phyloP scores from a whole-genome alignment of 2,329 filamentous ascomycete genomes.

The Claviceps arundinis region DNA sequence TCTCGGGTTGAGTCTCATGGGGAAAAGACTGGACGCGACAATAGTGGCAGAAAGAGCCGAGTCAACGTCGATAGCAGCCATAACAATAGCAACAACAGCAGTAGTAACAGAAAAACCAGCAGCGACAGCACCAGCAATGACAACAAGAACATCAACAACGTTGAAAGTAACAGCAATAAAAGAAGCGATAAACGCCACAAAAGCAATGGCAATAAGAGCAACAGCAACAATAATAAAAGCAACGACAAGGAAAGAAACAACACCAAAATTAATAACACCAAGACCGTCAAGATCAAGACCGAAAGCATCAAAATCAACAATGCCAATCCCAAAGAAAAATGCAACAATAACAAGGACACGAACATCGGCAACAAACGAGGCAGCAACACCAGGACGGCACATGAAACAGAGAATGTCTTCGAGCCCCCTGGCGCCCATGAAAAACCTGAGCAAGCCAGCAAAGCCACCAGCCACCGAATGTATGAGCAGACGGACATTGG shows the following conservation, averaged over 20 bases:
- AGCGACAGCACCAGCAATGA: not conserved
- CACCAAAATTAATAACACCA: not conserved
- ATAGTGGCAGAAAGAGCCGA: too few relatives aligned
- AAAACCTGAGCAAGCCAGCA: not conserved
- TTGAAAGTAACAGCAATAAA: not conserved
- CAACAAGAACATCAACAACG: too few relatives aligned
- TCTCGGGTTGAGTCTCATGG: not conserved
- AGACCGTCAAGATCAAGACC: not conserved
- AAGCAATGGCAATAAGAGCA: not conserved
- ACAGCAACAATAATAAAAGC: not conserved
- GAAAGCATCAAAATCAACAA: not conserved
- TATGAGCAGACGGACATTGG: not conserved
- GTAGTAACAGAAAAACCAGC: not conserved
- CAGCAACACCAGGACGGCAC: not conserved
- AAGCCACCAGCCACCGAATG: not conserved
- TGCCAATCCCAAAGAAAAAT: too few relatives aligned
- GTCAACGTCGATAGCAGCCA: not conserved
- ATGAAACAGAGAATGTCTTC: not conserved
- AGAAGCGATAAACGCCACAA: not conserved
- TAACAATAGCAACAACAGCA: not conserved
- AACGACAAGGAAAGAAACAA: not conserved
- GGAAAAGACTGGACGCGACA: not conserved
- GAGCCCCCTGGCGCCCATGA: not conserved
- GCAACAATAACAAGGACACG: not conserved
- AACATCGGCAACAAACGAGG: not conserved